Percentiles rank a stretch among this genome's conserved stretches.
These are phyloP conservation scores for Penicillium sp. DNA, from an alignment of 2,329 filamentous ascomycete species.

Conservation along the genomic window DNA sequence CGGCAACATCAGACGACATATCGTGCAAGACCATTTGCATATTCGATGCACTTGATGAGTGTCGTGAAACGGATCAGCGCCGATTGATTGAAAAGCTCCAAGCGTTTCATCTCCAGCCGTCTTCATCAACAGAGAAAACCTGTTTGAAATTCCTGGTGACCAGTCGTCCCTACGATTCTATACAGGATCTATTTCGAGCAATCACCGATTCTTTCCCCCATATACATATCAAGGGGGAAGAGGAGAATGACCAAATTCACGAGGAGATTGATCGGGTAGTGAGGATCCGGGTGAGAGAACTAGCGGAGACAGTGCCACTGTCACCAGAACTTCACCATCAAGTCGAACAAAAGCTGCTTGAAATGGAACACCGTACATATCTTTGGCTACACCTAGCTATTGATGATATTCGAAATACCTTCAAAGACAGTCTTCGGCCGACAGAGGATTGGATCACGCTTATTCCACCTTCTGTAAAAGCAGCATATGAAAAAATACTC, in stretches of 20 bases:
- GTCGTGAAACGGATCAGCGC: slow-evolving; percentile 1
- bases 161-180: slow-evolving; percentile 17
- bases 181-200: slow-evolving; percentile 5
- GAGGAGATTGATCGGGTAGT: slow-evolving; percentile 18
- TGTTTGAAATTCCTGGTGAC: slow-evolving; percentile 22
- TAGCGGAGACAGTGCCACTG: slow-evolving; percentile 3
- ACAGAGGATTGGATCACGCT: slow-evolving; percentile 5
- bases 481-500: slow-evolving; percentile 16
- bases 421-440: slow-evolving; percentile 11
- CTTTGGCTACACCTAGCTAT: slow-evolving; percentile 23
- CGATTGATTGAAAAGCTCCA: slow-evolving; percentile 12
- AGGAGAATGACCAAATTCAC: slow-evolving; percentile 15
- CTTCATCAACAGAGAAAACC: neutral
- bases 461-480: slow-evolving; percentile 14
- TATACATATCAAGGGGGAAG: slow-evolving; percentile 14
- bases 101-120: slow-evolving; percentile 1
- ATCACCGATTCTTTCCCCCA: slow-evolving; percentile 8
- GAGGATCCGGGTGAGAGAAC: slow-evolving; percentile 9
- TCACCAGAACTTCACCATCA: slow-evolving; percentile 5
- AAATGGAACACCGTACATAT: slow-evolving; percentile 22
- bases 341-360: slow-evolving; percentile 14
- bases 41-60: slow-evolving; percentile 22
- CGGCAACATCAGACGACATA: slow-evolving; percentile 1
- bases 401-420: slow-evolving; percentile 12
- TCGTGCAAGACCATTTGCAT: slow-evolving; percentile 13